A percentile compares a stretch with the other conserved stretches of the same genome.
Conservation (phyloP, 352 stramenopile species). For the Elongisporangium anandrum region DNA sequence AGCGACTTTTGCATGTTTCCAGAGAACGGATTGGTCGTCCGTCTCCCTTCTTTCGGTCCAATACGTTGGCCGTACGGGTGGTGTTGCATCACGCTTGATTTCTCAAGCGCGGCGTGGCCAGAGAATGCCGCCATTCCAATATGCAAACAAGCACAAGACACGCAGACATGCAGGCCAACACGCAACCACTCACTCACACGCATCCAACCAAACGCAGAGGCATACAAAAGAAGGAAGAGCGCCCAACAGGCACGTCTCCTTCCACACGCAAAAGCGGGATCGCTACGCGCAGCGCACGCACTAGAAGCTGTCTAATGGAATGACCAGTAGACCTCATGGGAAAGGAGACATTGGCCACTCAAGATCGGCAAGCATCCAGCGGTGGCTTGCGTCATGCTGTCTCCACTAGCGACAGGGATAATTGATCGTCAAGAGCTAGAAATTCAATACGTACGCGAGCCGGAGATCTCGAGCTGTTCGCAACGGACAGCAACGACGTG, state of each 20-base stretch:
- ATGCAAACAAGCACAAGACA: conserved; percentile 2
- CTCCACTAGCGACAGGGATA: neutral
- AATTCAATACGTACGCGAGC: conserved; percentile 84
- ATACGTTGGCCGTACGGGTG: neutral
- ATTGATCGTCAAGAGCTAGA: neutral
- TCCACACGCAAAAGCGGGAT: neutral
- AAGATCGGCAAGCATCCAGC: neutral
- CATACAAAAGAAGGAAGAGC: neutral
- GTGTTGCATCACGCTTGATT: neutral
- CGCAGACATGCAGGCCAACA: conserved; percentile 4
- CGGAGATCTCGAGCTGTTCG: conserved; percentile 98
- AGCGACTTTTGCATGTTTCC: conserved; percentile 91
- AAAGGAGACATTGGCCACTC: neutral
- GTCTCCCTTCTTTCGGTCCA: neutral
- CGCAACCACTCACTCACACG: conserved; percentile 2
- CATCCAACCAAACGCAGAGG: neutral
- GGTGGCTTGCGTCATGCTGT: neutral
- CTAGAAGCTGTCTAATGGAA: neutral
- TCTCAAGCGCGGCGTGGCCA: neutral
- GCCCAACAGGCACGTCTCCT: neutral
- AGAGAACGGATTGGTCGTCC: conserved; percentile 5
- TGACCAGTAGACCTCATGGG: neutral
- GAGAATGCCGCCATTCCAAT: neutral
- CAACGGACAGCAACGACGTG: conserved; percentile 98
- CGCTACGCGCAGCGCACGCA: neutral